A percentile compares a stretch with the other conserved stretches of the same genome.
Conservation (phyloP, 345 rosid species). For the Passiflora organensis region DNA sequence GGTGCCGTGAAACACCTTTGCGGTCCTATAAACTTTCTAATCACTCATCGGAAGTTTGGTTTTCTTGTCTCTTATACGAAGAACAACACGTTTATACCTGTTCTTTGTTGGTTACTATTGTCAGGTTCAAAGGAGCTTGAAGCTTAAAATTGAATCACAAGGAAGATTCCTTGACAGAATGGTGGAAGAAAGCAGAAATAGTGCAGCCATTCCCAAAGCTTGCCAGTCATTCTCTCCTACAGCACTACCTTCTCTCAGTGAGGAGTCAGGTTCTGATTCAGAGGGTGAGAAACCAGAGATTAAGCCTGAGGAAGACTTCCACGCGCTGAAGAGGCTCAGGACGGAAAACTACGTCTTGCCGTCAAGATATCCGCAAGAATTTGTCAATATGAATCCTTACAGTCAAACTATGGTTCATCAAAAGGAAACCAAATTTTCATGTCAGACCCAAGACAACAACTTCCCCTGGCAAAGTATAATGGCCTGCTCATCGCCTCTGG, state of each 20-base stretch:
- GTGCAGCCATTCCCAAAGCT: slow-evolving; percentile 9
- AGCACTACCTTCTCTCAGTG: slow-evolving; percentile 42
- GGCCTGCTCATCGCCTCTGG: slow-evolving; percentile 26
- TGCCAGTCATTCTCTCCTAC: slow-evolving; percentile 22
- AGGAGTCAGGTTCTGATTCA: slow-evolving; percentile 43
- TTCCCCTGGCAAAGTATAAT: slow-evolving; percentile 22
- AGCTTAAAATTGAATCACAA: slow-evolving; percentile 54
- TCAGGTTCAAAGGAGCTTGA: slow-evolving; percentile 48
- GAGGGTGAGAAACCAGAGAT: slow-evolving; percentile 26
- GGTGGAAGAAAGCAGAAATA: slow-evolving; percentile 24
- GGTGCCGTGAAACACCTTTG: too few relatives aligned
- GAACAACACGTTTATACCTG: too few relatives aligned
- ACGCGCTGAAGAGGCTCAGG: slow-evolving; percentile 23
- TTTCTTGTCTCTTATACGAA: too few relatives aligned
- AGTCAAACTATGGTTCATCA: slow-evolving; percentile 10
- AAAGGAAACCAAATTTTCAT: slow-evolving; percentile 9
- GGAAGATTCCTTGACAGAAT: slow-evolving; percentile 42
- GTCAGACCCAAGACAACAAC: slow-evolving; percentile 15
- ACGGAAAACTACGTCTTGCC: slow-evolving; percentile 17
- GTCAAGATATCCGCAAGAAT: slow-evolving; percentile 3
- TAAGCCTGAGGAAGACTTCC: slow-evolving; percentile 20
- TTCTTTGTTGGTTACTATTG: not conserved
- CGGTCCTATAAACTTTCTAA: too few relatives aligned
- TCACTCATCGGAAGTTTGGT: too few relatives aligned
- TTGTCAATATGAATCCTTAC: slow-evolving; percentile 9